Evolutionary conservation across 768 basidiomycete genomes (phyloP), one percentile per base, ranked within the genome.

Genomic region (Daedalea quercina): DNA sequence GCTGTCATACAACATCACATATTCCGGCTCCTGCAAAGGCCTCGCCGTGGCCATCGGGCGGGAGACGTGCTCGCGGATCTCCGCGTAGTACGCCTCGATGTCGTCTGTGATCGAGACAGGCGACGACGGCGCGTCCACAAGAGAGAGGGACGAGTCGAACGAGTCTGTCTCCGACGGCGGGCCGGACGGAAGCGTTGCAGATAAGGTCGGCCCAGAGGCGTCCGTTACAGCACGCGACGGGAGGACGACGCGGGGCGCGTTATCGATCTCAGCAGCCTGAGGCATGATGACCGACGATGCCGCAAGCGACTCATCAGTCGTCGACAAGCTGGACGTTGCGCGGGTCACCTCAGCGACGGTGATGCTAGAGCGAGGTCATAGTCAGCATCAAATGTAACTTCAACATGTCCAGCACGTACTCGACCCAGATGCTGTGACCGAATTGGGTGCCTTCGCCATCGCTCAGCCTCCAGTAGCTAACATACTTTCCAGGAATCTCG

Each of bases 221-320:
- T 22, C 20, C 19, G 42, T 19, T 13, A 4, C 28, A 11, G 6
- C 11, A 31, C 28, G 11, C 7, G n/a, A n/a, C 17, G 26, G 19
- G 9, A 44, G 60, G 2, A 58, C 56, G 13, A 57, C 61, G 3
- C 55, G 59, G 24, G 56, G 53, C 3, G 57, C 57, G 3, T 54
- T 33, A 2, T 52, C 28, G n/a, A 53, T 50, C 2, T 60, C 51
- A 1, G 64, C 69, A 2, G 72, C 65, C 3, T 63, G 64, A 6
- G 85, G 86, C 85, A 87, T 87, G 41, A 87, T 79, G 17, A 81
- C 71, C 12, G 86, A 87, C n/a, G 80, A 83, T 1, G 87, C 76
- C 3, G 83, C 79, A 52, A 90, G 67, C 1, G 82, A 82, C n/a
- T 73, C 69, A 28, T 77, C 69, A 17, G 66, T 68, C 9, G 67